Conservation (phyloP, 148 eudicot genomes). For the Polygonum maritimum region DNA sequence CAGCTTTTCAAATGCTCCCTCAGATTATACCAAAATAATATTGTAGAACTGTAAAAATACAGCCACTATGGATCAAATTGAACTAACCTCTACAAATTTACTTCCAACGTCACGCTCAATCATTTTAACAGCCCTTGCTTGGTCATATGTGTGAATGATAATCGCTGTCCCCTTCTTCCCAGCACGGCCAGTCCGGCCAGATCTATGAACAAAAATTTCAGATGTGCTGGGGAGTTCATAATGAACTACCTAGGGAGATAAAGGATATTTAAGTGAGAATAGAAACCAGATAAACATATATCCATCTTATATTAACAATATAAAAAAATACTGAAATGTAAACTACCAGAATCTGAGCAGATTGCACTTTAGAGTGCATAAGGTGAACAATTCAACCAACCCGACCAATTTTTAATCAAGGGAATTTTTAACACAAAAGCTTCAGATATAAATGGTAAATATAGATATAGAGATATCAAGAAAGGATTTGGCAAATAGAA, state of each 20-base stretch:
- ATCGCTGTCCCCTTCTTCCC: slow-evolving; percentile 93
- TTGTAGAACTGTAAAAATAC: background rate
- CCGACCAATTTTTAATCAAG: background rate
- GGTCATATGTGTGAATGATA: slow-evolving; percentile 47
- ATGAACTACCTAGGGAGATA: slow-evolving; percentile 51
- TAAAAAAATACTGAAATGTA: background rate
- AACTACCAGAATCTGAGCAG: background rate
- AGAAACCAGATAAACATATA: background rate
- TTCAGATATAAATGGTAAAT: no score
- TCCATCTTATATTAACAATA: no score
- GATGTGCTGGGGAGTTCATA: slow-evolving; percentile 82
- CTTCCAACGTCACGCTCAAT: slow-evolving; percentile 88
- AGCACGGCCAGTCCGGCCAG: slow-evolving; percentile 99
- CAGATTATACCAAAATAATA: background rate
- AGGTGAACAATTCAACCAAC: background rate
- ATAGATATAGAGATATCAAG: background rate
- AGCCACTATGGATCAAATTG: background rate
- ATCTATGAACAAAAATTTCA: slow-evolving; percentile 87
- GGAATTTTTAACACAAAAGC: background rate
- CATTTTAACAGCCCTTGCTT: slow-evolving; percentile 46
- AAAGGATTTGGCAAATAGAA: background rate
- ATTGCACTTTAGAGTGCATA: background rate
- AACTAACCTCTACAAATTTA: slow-evolving; percentile 53
- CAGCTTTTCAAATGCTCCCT: background rate
- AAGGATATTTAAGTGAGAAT: background rate